Conservation (phyloP, 2,329 filamentous ascomycete genomes). For the Fusarium armeniacum region DNA sequence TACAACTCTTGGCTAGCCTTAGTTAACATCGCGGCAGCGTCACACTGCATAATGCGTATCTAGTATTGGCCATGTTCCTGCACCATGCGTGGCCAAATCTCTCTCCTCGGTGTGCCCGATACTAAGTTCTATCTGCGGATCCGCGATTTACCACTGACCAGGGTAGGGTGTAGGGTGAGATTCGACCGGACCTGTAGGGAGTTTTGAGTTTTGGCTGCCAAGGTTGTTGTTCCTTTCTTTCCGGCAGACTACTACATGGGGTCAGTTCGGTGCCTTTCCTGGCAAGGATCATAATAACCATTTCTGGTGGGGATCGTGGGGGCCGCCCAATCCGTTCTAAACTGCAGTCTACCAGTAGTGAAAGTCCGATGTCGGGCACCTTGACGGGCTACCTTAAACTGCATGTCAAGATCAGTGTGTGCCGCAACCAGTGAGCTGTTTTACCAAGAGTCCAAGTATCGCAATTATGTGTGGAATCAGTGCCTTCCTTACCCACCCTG, state of each 20-base stretch:
- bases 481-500: conserved; percentile 12
- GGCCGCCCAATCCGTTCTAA: neutral
- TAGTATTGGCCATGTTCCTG: neutral
- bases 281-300: too few species aligned
- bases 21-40: neutral
- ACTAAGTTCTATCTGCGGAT: neutral
- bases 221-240: neutral
- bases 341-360: neutral
- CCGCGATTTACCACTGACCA: neutral
- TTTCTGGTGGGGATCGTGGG: neutral
- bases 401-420: neutral
- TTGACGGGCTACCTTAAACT: neutral
- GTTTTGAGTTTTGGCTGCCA: neutral
- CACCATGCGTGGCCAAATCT: neutral
- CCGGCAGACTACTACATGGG: neutral
- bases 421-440: neutral
- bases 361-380: neutral
- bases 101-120: neutral
- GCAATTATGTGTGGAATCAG: conserved; percentile 20
- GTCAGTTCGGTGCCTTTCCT: too few species aligned
- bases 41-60: neutral
- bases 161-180: neutral
- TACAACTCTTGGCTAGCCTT: neutral
- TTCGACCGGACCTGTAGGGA: neutral
- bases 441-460: neutral